These are phyloP conservation scores for Pseudodiploospora longispora DNA, from an alignment of 2,329 filamentous ascomycete genomes.

Conservation along the genomic window DNA sequence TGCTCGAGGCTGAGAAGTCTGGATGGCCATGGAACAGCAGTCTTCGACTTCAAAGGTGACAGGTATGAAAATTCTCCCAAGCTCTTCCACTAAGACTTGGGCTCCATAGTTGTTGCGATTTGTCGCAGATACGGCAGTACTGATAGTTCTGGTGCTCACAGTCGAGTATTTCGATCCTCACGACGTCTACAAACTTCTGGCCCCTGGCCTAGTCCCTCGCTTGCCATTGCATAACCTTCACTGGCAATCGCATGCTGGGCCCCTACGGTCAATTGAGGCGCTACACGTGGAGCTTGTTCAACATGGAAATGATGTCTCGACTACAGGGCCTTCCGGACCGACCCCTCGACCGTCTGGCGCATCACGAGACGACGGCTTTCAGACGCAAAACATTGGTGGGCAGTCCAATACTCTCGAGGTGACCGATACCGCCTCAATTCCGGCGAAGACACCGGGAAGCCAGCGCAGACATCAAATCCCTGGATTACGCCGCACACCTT, in stretches of 20 bases:
- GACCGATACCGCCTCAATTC: slow-evolving; percentile 24
- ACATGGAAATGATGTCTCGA: slow-evolving; percentile 40
- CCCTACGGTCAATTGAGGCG: slow-evolving; percentile 85
- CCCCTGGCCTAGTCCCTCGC: slow-evolving; percentile 66
- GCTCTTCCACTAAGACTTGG: neutral
- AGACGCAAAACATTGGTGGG: slow-evolving; percentile 45
- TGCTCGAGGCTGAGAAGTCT: slow-evolving; percentile 19
- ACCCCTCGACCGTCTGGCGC: slow-evolving; percentile 24
- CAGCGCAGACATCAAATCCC: slow-evolving; percentile 85
- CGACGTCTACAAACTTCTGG: slow-evolving; percentile 75
- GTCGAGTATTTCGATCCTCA: slow-evolving; percentile 96
- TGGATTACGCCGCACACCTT: slow-evolving; percentile 83
- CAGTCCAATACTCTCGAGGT: slow-evolving; percentile 30
- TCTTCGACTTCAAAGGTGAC: slow-evolving; percentile 71
- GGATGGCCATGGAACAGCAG: slow-evolving; percentile 52
- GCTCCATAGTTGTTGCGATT: too few relatives aligned
- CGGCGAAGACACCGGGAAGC: slow-evolving; percentile 24
- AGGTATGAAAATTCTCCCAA: slow-evolving; percentile 36
- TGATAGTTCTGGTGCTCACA: slow-evolving; percentile 24
- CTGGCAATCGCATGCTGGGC: slow-evolving; percentile 91
- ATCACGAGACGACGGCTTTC: slow-evolving; percentile 50
- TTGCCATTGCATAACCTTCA: slow-evolving; percentile 86
- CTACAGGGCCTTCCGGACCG: slow-evolving; percentile 22
- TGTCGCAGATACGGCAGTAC: neutral
- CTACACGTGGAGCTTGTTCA: slow-evolving; percentile 84